Conservation (phyloP, 2,329 filamentous ascomycete genomes). For the Thielaviopsis punctulata region DNA sequence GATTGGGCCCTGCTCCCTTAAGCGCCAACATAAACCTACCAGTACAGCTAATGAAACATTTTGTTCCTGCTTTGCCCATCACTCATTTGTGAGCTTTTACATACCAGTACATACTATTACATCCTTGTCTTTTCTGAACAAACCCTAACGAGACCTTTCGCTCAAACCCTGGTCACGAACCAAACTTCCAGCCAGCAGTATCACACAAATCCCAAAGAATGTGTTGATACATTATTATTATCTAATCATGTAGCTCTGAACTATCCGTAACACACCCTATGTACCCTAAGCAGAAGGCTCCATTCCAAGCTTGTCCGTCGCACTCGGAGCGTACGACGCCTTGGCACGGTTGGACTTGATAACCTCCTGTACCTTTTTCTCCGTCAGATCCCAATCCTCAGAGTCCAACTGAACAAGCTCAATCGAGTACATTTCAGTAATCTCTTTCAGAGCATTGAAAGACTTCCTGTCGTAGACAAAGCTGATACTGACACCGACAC, state of each 20-base stretch:
- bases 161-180: no score
- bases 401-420: conserved; percentile 68
- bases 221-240: not conserved
- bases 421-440: conserved; percentile 64
- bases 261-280: not conserved
- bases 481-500: conserved; percentile 87
- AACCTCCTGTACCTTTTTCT: conserved; percentile 63
- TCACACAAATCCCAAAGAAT: no score
- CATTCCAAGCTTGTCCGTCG: conserved; percentile 21
- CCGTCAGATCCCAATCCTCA: conserved; percentile 79
- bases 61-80: not conserved
- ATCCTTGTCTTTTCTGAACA: no score
- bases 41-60: not conserved
- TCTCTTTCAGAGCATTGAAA: conserved; percentile 63
- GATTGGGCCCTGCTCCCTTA: not conserved
- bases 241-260: not conserved
- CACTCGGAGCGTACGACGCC: conserved; percentile 33
- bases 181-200: no score
- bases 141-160: no score
- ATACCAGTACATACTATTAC: no score
- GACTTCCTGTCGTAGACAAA: conserved; percentile 80
- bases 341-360: conserved; percentile 54
- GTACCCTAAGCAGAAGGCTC: conserved; percentile 14
- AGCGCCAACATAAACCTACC: not conserved
- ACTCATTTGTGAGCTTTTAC: no score